Base-by-base conservation (phyloP, 176 grass and related monocot genomes). In the Carex kokanica region DNA sequence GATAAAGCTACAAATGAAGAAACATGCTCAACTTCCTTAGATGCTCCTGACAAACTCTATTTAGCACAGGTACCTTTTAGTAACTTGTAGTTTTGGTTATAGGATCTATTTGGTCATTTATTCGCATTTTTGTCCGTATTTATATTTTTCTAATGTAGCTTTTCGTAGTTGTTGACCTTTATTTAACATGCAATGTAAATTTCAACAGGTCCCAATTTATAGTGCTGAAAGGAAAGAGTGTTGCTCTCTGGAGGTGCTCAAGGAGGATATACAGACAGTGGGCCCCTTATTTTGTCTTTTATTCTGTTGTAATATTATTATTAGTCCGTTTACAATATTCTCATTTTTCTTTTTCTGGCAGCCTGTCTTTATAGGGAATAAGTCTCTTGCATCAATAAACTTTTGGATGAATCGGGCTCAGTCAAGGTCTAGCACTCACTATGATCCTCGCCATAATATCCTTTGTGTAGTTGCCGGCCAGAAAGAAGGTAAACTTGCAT, bases 361-460 rank as follows among this genome's bases (percentile, higher is more conserved):
- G 95, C 95, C 92, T 83, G 53, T 79, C 83, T 93, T 94, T 89
- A 45, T 98, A 74, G 79, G 31, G 41, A 89, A 74, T 24, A 98
- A 84, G 88, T 72, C 84, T 47, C 79, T 98, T 83, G 89, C 88
- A 4, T 93, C 92, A 27, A 91, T 98, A 67, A 98, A 95, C 83
- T 93, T 98, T 83, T 95, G 95, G 95, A 98, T 98, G 95, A 98
- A 91, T 88, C 88, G 88, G 66, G 83, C 87, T 86, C 85, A 83
- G 65, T 89, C 91, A 74, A 98, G 92, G 85, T 98, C 95, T 84
- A 95, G 92, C 83, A 95, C 89, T 75, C 95, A 98, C 64, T 98
- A 95, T 47, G 95, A 98, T 88, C 95, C 95, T 51, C 90, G 91
- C 74, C 92, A 98, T 90, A 98, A 98, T 83, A 86, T 98, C 55